A percentile compares a stretch with the other conserved stretches of the same genome.
These are phyloP conservation scores for Metarhizium rileyi DNA, from an alignment of 2,329 filamentous ascomycete genomes.

Conservation along the genomic window DNA sequence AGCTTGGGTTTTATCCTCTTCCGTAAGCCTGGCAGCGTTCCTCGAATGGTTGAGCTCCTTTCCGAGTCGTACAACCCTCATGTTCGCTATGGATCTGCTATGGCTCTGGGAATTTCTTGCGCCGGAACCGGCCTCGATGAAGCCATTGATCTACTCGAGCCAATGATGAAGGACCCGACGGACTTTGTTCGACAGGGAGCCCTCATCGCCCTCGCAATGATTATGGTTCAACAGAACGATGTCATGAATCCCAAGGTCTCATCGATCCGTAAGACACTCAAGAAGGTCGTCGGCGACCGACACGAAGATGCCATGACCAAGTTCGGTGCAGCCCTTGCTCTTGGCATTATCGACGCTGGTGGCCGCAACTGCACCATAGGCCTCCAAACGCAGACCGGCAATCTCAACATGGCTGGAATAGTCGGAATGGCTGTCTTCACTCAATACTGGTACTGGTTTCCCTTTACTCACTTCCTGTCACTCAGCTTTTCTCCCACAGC, in stretches of 20 bases:
- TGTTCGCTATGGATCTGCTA: conserved; percentile 92
- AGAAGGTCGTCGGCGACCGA: conserved; percentile 87
- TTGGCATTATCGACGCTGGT: conserved; percentile 96
- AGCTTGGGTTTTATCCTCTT: conserved; percentile 97
- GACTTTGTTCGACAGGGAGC: conserved; percentile 98
- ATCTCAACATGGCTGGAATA: conserved; percentile 96
- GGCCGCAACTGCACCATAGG: conserved; percentile 98
- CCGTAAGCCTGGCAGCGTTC: conserved; percentile 92
- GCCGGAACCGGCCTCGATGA: conserved; percentile 93
- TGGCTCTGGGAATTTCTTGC: conserved; percentile 97
- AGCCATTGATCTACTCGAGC: conserved; percentile 91
- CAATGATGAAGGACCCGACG: conserved; percentile 98
- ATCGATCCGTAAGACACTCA: conserved; percentile 81
- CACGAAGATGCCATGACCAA: conserved; percentile 99
- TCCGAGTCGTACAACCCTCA: conserved; percentile 99
- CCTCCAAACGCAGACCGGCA: conserved; percentile 93
- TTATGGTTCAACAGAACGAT: conserved; percentile 98
- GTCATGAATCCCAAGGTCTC: conserved; percentile 96
- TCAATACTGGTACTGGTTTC: conserved; percentile 99
- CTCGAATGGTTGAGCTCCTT: conserved; percentile 95
- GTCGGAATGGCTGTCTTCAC: conserved; percentile 98
- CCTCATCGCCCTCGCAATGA: conserved; percentile 90
- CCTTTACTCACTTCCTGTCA: conserved; percentile 92
- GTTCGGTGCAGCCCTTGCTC: conserved; percentile 85
- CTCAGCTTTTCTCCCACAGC: conserved; percentile 95